These are phyloP conservation scores for Termitomyces sp. DNA, from an alignment of 768 basidiomycete genomes.

Conservation along the genomic window DNA sequence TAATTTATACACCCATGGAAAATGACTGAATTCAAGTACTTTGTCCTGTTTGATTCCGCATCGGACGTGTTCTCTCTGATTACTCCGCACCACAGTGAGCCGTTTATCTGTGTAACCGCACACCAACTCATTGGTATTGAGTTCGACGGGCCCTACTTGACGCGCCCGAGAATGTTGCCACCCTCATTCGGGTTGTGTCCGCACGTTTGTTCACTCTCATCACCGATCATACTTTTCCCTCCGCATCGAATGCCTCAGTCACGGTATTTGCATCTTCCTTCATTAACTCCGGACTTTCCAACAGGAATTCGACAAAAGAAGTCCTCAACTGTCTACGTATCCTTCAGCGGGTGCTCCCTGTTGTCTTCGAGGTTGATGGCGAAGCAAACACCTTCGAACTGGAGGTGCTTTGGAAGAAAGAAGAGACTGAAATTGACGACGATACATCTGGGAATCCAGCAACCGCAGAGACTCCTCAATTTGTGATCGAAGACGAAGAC, in stretches of 20 bases:
- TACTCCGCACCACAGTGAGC: slow-evolving; percentile 77
- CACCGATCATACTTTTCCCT: slow-evolving; percentile 77
- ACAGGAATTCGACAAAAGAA: slow-evolving; percentile 74
- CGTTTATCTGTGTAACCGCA: slow-evolving; percentile 1
- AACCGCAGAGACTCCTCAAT: slow-evolving; percentile 45
- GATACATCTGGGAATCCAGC: slow-evolving; percentile 9
- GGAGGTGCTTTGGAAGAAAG: slow-evolving; percentile 78
- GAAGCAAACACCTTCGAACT: slow-evolving; percentile 70
- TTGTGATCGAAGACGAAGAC: slow-evolving; percentile 80
- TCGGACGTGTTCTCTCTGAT: slow-evolving; percentile 90
- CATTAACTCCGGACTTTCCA: slow-evolving; percentile 51
- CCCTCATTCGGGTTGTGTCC: slow-evolving; percentile 68
- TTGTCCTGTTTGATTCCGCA: slow-evolving; percentile 79
- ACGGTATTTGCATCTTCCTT: slow-evolving; percentile 65
- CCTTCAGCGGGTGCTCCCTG: slow-evolving; percentile 81
- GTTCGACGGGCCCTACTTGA: slow-evolving; percentile 78
- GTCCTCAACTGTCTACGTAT: slow-evolving; percentile 91
- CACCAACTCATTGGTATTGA: slow-evolving; percentile 22
- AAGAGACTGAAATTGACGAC: slow-evolving; percentile 37
- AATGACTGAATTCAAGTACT: slow-evolving; percentile 46
- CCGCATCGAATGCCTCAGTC: slow-evolving; percentile 46
- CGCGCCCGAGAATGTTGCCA: slow-evolving; percentile 83
- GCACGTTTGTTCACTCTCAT: slow-evolving; percentile 68
- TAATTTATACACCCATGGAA: not conserved
- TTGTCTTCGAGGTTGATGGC: slow-evolving; percentile 78